Evolutionary conservation across 805 yeast species (phyloP), one percentile per base, ranked within the genome.

Genomic region (Yarrowia bubula): DNA sequence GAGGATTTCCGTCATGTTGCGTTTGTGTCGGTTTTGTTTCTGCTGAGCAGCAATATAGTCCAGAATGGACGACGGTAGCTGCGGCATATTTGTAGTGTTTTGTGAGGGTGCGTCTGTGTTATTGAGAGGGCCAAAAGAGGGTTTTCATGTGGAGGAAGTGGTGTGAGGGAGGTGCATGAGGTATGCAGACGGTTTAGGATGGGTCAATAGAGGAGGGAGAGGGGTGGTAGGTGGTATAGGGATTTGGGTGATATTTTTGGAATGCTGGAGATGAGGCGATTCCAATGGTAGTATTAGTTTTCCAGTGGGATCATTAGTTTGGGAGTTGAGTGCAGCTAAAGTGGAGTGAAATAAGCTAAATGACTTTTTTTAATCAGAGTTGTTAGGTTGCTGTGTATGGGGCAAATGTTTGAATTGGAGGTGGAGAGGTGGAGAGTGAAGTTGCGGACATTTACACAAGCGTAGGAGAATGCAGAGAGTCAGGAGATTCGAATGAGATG

Each of bases 31-130:
- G 43, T 32, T 35, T 31, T 57, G 47, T 9, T 32, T 35, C 31
- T 57, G 47, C 14, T 57, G 47, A 8, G 61, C 46, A 6, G 47
- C 61, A 55, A 55, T 55, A 38, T 55, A 55, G 47, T 55, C 61
- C 61, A 55, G 47, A 55, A 55, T 41, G 61, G 61, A 55, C 46
- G 61, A 55, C 28, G 61, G 61, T 4, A 55, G 47, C 17, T 18
- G 47, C 4, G 61, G 10, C 61, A 55, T 55, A 8, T 38, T 38
- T 11, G 44, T 41, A 42, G 9, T n/a, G 31, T 51, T 38, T 22
- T 31, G 10, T 14, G 3, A 28, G 3, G 18, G 28, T n/a, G 53
- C 5, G 17, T 6, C 7, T 13, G 6, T 37, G 2, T 4, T 37
- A 55, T 55, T 55, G 61, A 55, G 38, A n/a, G 13, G 47, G 37